phyloP scores from a whole-genome alignment of 257 asterid species.

The Leonotis leonurus region DNA sequence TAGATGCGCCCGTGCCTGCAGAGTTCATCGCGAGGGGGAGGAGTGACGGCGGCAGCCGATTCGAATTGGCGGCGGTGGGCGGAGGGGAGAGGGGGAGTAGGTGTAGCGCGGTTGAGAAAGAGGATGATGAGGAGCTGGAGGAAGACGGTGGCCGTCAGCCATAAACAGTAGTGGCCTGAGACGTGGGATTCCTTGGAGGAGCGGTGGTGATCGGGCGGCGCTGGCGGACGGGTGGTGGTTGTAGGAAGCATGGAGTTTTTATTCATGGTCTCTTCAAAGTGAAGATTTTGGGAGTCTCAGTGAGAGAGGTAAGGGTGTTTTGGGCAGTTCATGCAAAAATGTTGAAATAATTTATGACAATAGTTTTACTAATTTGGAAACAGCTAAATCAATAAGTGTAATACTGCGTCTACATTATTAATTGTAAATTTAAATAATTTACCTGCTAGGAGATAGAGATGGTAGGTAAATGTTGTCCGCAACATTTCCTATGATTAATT shows the following conservation, averaged over 20 bases:
- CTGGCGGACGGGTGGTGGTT: slow-evolving; percentile 2
- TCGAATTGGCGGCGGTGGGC: slow-evolving; percentile 11
- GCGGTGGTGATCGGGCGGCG: slow-evolving; percentile 19
- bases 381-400: no score
- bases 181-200: slow-evolving; percentile 18
- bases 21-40: background rate
- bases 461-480: no score
- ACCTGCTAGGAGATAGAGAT: no score
- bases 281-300: background rate
- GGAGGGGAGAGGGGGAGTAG: slow-evolving; percentile 20
- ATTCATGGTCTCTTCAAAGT: background rate
- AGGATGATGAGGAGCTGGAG: slow-evolving; percentile 30
- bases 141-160: slow-evolving; percentile 30
- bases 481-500: no score
- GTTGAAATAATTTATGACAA: no score
- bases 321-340: no score
- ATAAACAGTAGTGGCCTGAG: slow-evolving; percentile 29
- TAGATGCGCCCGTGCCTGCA: slow-evolving; percentile 35
- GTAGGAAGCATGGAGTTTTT: slow-evolving; percentile 25
- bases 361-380: no score
- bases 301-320: no score
- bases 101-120: slow-evolving; percentile 24
- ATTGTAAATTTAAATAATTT: no score
- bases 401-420: no score
- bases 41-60: slow-evolving; percentile 1